phyloP scores from a whole-genome alignment of 148 eudicot species.

The Bassia scoparia region DNA sequence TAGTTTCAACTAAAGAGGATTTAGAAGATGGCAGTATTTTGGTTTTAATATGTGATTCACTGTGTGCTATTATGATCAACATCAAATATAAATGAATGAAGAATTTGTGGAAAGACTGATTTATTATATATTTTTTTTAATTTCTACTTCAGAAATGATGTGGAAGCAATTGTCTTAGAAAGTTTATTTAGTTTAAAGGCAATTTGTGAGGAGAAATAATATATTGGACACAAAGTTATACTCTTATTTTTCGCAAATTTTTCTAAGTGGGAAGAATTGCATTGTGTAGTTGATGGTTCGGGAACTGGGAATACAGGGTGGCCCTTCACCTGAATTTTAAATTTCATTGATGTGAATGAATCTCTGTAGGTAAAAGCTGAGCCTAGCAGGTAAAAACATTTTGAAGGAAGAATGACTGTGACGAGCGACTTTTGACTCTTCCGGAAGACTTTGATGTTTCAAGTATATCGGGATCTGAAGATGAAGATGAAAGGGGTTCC shows the following conservation, averaged over 20 bases:
- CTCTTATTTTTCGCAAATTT: background rate
- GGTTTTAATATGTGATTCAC: background rate
- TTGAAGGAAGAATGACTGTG: conserved; percentile 82
- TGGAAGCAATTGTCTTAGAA: background rate
- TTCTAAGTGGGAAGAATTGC: background rate
- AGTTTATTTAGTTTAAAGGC: background rate
- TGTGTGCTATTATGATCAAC: background rate
- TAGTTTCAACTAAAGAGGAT: background rate
- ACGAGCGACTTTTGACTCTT: conserved; percentile 60
- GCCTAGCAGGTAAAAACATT: conserved; percentile 68
- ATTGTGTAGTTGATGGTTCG: background rate
- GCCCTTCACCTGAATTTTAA: background rate
- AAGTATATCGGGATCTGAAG: conserved; percentile 91
- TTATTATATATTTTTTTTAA: too few species aligned
- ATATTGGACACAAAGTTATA: background rate
- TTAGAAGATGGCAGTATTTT: background rate
- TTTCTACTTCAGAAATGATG: background rate
- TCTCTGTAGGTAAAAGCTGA: conserved; percentile 66
- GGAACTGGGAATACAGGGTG: background rate
- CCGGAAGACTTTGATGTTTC: conserved; percentile 71
- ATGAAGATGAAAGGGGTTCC: conserved; percentile 57
- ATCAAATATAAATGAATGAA: background rate
- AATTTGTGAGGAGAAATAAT: background rate
- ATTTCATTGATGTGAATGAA: conserved; percentile 9
- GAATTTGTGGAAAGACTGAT: background rate